phyloP scores from a whole-genome alignment of 2,329 filamentous ascomycete species.

The Penicillium sp. region DNA sequence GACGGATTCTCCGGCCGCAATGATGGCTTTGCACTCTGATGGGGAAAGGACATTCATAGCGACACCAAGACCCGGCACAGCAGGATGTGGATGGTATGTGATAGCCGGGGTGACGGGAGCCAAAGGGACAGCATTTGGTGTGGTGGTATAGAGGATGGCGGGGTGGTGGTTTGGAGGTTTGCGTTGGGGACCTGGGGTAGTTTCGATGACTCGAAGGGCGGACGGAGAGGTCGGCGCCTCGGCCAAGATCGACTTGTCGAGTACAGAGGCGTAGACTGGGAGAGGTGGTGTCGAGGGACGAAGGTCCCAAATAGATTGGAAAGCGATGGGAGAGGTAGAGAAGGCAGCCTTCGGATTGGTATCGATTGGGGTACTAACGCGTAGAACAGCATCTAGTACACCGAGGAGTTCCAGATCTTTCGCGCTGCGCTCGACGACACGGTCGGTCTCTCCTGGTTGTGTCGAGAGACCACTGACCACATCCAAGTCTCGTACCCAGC shows the following conservation, averaged over 20 bases:
- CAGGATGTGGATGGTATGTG: conserved; percentile 61
- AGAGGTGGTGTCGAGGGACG: conserved; percentile 47
- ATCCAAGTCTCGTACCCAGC: conserved; percentile 72
- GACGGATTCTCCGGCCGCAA: conserved; percentile 66
- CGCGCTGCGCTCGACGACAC: conserved; percentile 23
- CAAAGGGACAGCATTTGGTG: conserved; percentile 59
- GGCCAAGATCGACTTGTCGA: conserved; percentile 58
- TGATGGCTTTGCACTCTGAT: conserved; percentile 65
- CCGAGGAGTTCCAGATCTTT: conserved; percentile 59
- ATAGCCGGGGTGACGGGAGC: conserved; percentile 48
- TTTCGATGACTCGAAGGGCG: conserved; percentile 61
- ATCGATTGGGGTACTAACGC: conserved; percentile 65
- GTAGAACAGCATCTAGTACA: conserved; percentile 65
- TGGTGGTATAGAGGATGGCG: conserved; percentile 65
- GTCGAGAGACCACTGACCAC: conserved; percentile 67
- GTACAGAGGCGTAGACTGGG: conserved; percentile 58
- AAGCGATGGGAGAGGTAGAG: conserved; percentile 55
- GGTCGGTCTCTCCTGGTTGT: conserved; percentile 44
- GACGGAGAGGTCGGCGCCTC: conserved; percentile 25
- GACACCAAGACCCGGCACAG: conserved; percentile 63
- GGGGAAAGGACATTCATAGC: conserved; percentile 62
- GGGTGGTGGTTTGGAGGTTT: conserved; percentile 70
- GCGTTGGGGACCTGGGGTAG: conserved; percentile 59
- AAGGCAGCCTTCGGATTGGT: conserved; percentile 27
- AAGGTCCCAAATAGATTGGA: conserved; percentile 64